Evolutionary conservation across 208 protist genomes (phyloP).

Genomic region (Borovskyia barvae): DNA sequence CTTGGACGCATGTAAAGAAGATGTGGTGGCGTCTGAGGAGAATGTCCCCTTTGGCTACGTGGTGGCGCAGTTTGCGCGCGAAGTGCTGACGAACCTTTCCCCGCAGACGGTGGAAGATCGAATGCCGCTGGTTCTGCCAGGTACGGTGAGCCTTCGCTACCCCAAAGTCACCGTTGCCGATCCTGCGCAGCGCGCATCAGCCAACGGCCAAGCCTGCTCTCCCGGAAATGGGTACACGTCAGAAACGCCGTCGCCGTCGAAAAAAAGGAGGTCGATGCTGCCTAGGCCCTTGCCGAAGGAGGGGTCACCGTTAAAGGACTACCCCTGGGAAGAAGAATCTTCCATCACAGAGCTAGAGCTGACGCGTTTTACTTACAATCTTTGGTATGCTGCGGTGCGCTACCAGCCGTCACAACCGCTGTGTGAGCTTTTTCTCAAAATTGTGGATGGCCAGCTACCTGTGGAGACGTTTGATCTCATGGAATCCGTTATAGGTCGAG

Average conservation of each 20-base stretch:
- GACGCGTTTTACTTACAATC: slow-evolving; percentile 64
- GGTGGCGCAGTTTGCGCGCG: slow-evolving; percentile 39
- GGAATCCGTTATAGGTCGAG: slow-evolving; percentile 19
- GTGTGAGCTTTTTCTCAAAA: slow-evolving; percentile 56
- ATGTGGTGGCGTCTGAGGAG: slow-evolving; percentile 39
- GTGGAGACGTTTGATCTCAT: slow-evolving; percentile 49
- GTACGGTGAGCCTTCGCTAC: slow-evolving; percentile 13
- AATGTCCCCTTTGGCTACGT: slow-evolving; percentile 69
- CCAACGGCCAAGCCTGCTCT: too few species aligned
- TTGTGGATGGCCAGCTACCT: slow-evolving; percentile 55
- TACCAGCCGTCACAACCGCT: slow-evolving; percentile 60
- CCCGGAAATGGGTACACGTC: too few species aligned
- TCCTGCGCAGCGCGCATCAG: too few species aligned
- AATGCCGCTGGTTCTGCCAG: slow-evolving; percentile 31
- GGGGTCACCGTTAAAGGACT: too few species aligned
- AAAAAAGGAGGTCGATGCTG: too few species aligned
- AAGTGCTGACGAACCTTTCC: slow-evolving; percentile 34
- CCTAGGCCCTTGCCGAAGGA: too few species aligned
- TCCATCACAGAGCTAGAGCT: slow-evolving; percentile 58
- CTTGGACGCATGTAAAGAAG: slow-evolving; percentile 51
- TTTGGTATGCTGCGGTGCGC: slow-evolving; percentile 62
- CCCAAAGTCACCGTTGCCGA: not conserved
- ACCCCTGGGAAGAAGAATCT: slow-evolving; percentile 11
- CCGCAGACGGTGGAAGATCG: slow-evolving; percentile 2
- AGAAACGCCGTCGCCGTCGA: too few species aligned